These are phyloP conservation scores for Verticillium isaacii DNA, from an alignment of 2,329 filamentous ascomycete species.

Conservation along the genomic window DNA sequence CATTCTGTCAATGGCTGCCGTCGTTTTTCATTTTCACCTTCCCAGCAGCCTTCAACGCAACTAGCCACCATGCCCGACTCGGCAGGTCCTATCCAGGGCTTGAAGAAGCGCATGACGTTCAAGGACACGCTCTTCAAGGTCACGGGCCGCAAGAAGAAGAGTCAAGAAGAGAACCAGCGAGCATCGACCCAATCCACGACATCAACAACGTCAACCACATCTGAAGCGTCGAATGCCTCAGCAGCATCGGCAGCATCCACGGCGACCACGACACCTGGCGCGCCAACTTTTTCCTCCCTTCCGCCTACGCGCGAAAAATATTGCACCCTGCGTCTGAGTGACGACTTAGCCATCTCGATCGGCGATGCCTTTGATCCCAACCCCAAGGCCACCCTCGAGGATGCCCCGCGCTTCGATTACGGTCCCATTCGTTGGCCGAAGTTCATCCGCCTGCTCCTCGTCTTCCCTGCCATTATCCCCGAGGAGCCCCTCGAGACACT, in stretches of 20 bases:
- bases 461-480: slow-evolving; percentile 6
- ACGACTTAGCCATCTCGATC: slow-evolving; percentile 11
- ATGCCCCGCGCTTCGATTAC: slow-evolving; percentile 8
- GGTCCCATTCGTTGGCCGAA: slow-evolving; percentile 9
- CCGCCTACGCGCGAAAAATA: slow-evolving; percentile 9
- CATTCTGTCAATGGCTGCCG: background rate
- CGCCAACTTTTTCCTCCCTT: background rate
- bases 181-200: background rate
- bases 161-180: background rate
- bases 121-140: slow-evolving; percentile 1
- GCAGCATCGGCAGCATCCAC: background rate
- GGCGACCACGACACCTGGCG: background rate
- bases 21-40: background rate
- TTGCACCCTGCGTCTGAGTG: slow-evolving; percentile 10
- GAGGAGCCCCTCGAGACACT: slow-evolving; percentile 12
- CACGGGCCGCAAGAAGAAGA: background rate
- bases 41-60: slow-evolving; percentile 2
- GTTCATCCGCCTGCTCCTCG: slow-evolving; percentile 11
- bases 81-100: background rate
- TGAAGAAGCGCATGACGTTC: slow-evolving; percentile 3
- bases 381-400: slow-evolving; percentile 6
- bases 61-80: background rate
- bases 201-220: background rate
- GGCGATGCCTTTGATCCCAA: slow-evolving; percentile 12
- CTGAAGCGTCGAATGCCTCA: background rate